Percentiles rank a stretch among this genome's conserved stretches.
Evolutionary conservation across 176 grass and related monocot genomes (phyloP).

Genomic region (Urochloa ruziziensis): DNA sequence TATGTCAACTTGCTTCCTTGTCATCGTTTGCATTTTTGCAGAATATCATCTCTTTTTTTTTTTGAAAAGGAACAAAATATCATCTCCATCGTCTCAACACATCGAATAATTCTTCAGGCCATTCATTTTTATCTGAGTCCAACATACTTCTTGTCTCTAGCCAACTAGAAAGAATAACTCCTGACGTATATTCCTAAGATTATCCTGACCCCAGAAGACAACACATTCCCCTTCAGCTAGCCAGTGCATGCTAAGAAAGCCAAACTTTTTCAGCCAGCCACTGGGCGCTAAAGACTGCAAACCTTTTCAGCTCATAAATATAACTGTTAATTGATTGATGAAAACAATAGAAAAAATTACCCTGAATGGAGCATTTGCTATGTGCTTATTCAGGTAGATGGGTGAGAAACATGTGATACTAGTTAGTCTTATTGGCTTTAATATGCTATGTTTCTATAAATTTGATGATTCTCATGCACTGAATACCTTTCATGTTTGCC

Average conservation of each 20-base stretch:
- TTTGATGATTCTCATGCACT: neutral
- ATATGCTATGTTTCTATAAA: neutral
- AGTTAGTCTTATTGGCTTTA: neutral
- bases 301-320: neutral
- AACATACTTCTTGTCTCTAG: neutral
- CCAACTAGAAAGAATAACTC: neutral
- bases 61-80: constrained; percentile 1
- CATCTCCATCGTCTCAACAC: neutral
- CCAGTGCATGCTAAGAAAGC: neutral
- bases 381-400: neutral
- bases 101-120: neutral
- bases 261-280: neutral
- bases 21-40: constrained; percentile 3
- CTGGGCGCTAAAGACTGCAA: neutral
- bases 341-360: neutral
- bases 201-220: neutral
- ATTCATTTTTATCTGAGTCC: neutral
- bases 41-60: constrained; percentile 13
- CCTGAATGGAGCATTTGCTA: neutral
- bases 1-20: constrained; percentile 10
- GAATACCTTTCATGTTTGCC: neutral
- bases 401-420: neutral
- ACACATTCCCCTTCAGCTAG: neutral
- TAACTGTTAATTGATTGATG: neutral
- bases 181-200: constrained; percentile 15